Evolutionary conservation across 2,329 filamentous ascomycete genomes (phyloP).

Genomic region (Fusarium sororula): DNA sequence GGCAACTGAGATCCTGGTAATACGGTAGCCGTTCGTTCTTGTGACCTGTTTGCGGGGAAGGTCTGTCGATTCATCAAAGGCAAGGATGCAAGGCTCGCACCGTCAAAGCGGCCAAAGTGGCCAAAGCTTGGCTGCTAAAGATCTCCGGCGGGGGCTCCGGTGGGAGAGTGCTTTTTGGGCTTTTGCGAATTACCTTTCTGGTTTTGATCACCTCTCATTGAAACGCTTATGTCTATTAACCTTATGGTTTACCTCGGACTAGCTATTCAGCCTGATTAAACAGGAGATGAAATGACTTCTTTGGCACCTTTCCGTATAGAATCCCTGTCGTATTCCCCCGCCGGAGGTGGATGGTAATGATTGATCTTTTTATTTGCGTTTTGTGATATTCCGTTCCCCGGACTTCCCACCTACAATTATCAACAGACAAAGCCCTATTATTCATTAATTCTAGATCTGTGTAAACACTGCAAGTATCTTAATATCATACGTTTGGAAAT

Average conservation of each 20-base stretch:
- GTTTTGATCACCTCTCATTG: neutral
- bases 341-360: neutral
- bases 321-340: neutral
- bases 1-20: neutral
- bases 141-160: neutral
- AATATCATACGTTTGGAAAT: fast-evolving
- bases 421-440: fast-evolving
- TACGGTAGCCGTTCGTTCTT: neutral
- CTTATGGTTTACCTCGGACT: neutral
- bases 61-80: too few relatives aligned
- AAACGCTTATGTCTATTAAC: neutral
- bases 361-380: neutral
- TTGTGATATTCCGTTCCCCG: neutral
- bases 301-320: fast-evolving
- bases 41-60: neutral
- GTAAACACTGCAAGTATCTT: neutral
- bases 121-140: too few relatives aligned
- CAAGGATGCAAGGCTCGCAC: neutral
- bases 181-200: too few relatives aligned
- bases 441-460: neutral
- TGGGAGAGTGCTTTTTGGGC: neutral
- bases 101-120: too few relatives aligned
- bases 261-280: neutral
- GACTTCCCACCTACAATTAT: neutral
- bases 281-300: neutral